phyloP scores from a whole-genome alignment of 1,284 basidiomycete genomes.

The Ustilago vetiveriae region DNA sequence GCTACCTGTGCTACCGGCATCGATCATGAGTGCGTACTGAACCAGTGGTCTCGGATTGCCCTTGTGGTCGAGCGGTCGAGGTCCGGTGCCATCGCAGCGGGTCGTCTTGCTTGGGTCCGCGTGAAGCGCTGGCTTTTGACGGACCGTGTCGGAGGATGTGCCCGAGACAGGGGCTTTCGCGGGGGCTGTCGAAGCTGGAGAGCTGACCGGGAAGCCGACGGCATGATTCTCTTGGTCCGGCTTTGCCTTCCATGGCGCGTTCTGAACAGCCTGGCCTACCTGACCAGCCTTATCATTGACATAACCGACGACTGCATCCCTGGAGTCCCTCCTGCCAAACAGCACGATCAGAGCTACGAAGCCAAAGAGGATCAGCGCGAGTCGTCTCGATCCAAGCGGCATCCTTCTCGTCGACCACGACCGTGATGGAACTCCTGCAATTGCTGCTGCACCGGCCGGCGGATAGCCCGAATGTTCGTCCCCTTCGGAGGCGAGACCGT shows the following conservation, averaged over 20 bases:
- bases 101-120: constrained; percentile 59
- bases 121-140: constrained; percentile 53
- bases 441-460: constrained; percentile 15
- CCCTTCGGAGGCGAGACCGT: constrained; percentile 29
- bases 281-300: constrained; percentile 47
- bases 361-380: constrained; percentile 37
- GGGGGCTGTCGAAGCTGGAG: constrained; percentile 6
- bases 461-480: constrained; percentile 19
- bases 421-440: constrained; percentile 11
- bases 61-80: constrained; percentile 39
- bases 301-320: constrained; percentile 46
- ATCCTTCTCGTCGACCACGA: constrained; percentile 33
- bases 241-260: constrained; percentile 28
- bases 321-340: constrained; percentile 39
- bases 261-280: constrained; percentile 33
- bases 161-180: constrained; percentile 28
- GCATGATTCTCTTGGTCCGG: constrained; percentile 12
- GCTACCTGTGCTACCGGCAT: constrained; percentile 95
- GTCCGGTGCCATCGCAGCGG: constrained; percentile 47
- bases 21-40: constrained; percentile 96
- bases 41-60: constrained; percentile 58
- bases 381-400: constrained; percentile 39
- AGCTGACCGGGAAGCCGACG: constrained; percentile 18
- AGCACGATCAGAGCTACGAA: constrained; percentile 37
- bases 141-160: constrained; percentile 24